A percentile compares a stretch with the other conserved stretches of the same genome.
Conservation (phyloP, 305 asterid species). For the Lippia alba region DNA sequence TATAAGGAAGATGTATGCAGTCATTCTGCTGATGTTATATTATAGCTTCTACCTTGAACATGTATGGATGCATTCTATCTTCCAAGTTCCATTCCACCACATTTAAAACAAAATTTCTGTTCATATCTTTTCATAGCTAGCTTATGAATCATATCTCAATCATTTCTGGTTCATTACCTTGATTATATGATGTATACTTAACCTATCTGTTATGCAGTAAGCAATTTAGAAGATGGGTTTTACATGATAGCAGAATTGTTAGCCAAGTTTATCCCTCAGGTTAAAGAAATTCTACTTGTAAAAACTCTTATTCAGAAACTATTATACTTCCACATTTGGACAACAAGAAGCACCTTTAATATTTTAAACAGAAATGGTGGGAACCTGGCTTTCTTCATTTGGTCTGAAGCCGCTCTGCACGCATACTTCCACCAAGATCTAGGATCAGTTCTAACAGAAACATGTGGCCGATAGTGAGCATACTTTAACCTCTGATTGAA, state of each 20-base stretch:
- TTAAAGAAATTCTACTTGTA: constrained; percentile 3
- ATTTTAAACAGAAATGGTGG: constrained; percentile 21
- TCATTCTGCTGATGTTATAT: constrained; percentile 6
- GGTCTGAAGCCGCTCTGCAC: constrained; percentile 73
- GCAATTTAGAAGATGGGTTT: constrained; percentile 13
- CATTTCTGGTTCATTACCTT: not conserved
- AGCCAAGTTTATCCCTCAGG: constrained; percentile 28
- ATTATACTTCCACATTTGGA: constrained; percentile 11
- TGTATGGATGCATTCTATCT: not conserved
- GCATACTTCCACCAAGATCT: constrained; percentile 98
- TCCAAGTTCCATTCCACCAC: constrained; percentile 4
- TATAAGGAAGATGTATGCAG: not conserved
- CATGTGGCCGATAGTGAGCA: constrained; percentile 89
- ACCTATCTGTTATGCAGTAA: constrained; percentile 15
- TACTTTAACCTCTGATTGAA: constrained; percentile 87
- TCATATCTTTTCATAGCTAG: not conserved
- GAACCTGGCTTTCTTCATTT: constrained; percentile 87
- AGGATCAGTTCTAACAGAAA: constrained; percentile 67
- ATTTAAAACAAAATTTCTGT: not conserved
- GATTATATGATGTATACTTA: not conserved
- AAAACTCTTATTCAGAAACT: constrained; percentile 19
- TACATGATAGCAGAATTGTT: constrained; percentile 17
- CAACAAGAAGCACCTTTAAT: constrained; percentile 14
- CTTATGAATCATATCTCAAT: constrained; percentile 4
- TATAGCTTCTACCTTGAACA: constrained; percentile 17